These are phyloP conservation scores for Neonectria neomacrospora DNA, from an alignment of 2,329 filamentous ascomycete species.

Conservation along the genomic window DNA sequence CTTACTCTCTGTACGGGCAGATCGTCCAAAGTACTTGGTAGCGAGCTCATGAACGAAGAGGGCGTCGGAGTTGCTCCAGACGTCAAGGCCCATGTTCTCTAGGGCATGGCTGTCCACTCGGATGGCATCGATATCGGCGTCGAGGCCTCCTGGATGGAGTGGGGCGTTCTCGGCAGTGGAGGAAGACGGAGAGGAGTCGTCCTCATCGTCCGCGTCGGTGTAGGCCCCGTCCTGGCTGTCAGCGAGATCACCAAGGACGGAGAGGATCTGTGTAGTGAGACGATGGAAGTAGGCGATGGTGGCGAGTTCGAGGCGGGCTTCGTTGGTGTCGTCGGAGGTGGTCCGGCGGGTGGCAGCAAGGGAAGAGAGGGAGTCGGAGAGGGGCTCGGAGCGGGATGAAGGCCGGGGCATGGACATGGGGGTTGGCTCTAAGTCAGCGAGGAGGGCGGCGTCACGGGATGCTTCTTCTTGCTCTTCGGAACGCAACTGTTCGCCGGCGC, in stretches of 20 bases:
- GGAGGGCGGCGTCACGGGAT: constrained; percentile 64
- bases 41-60: constrained; percentile 73
- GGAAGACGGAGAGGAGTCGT: constrained; percentile 48
- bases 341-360: constrained; percentile 52
- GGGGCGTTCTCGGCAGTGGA: constrained; percentile 44
- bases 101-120: constrained; percentile 73
- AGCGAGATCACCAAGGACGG: constrained; percentile 70
- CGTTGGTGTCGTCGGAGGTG: constrained; percentile 50
- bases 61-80: constrained; percentile 79
- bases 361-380: constrained; percentile 59
- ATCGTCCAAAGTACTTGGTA: constrained; percentile 72
- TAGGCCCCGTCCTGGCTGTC: constrained; percentile 59
- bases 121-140: constrained; percentile 54
- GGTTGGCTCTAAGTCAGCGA: constrained; percentile 61
- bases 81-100: constrained; percentile 78
- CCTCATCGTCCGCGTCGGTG: constrained; percentile 46
- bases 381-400: constrained; percentile 48
- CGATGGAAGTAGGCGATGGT: constrained; percentile 86
- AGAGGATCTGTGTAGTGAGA: constrained; percentile 73
- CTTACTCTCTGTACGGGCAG: constrained; percentile 72
- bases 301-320: constrained; percentile 71
- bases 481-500: constrained; percentile 77
- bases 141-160: constrained; percentile 40
- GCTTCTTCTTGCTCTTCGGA: constrained; percentile 69
- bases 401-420: constrained; percentile 47